phyloP scores from a whole-genome alignment of 208 protist genomes.

The Leptomonas seymouri region DNA sequence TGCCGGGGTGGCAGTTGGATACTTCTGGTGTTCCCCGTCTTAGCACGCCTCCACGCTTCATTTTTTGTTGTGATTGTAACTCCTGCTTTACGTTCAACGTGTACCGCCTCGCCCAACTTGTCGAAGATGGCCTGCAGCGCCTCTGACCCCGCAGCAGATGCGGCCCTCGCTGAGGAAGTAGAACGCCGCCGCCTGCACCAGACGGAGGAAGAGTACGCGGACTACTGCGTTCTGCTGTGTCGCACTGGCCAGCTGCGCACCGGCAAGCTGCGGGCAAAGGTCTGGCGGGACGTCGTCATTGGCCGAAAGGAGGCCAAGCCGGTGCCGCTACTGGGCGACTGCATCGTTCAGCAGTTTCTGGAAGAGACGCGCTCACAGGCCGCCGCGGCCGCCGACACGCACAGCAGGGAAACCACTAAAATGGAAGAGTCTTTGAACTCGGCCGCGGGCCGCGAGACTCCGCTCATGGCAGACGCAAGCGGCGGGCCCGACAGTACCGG shows the following conservation, averaged over 20 bases:
- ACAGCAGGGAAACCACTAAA: slow-evolving; percentile 23
- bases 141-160: slow-evolving; percentile 10
- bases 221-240: slow-evolving; percentile 39
- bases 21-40: too few species aligned
- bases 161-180: slow-evolving; percentile 16
- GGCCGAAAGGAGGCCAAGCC: slow-evolving; percentile 19
- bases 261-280: slow-evolving; percentile 47
- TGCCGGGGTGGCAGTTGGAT: too few species aligned
- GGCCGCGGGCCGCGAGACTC: slow-evolving; percentile 4
- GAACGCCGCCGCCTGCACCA: slow-evolving; percentile 18
- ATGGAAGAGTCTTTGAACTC: slow-evolving; percentile 21
- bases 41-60: too few species aligned
- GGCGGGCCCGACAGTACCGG: background rate
- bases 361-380: slow-evolving; percentile 25
- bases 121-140: background rate
- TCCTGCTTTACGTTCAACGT: too few species aligned
- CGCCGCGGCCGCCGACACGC: background rate
- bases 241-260: slow-evolving; percentile 37
- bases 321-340: slow-evolving; percentile 49
- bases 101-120: background rate
- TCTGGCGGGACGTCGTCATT: slow-evolving; percentile 62
- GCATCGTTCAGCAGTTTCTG: slow-evolving; percentile 34
- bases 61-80: background rate
- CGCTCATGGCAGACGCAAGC: background rate
- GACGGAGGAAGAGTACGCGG: slow-evolving; percentile 39